Percentiles rank a stretch among this genome's conserved stretches.
phyloP scores from a whole-genome alignment of 2,329 filamentous ascomycete species.

The Alternaria solani region DNA sequence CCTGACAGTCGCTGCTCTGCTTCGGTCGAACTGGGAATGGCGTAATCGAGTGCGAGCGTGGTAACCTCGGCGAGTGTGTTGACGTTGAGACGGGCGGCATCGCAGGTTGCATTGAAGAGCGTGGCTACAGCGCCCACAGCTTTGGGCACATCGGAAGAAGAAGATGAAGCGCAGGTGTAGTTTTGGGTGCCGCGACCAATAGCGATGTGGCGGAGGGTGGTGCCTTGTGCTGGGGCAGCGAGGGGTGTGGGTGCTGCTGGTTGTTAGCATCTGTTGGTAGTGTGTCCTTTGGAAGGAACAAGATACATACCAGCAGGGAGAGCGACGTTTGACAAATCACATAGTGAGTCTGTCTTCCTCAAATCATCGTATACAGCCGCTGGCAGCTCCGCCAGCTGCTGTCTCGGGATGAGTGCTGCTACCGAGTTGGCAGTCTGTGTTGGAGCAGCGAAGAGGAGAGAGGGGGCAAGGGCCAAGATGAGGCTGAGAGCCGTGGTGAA shows the following conservation, averaged over 20 bases:
- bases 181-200: constrained; percentile 91
- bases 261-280: constrained; percentile 26
- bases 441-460: constrained; percentile 45
- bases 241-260: constrained; percentile 64
- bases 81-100: constrained; percentile 66
- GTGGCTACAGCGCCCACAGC: constrained; percentile 78
- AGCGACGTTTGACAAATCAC: constrained; percentile 39
- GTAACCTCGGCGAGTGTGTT: constrained; percentile 72
- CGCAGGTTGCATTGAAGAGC: constrained; percentile 87
- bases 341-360: constrained; percentile 33
- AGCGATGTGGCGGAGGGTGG: constrained; percentile 77
- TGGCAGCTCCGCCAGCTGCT: constrained; percentile 27
- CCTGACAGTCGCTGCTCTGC: constrained; percentile 72
- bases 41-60: constrained; percentile 72
- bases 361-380: constrained; percentile 27
- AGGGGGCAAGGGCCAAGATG: constrained; percentile 46
- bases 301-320: constrained; percentile 44
- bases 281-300: background rate
- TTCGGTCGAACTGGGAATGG: constrained; percentile 56
- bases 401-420: constrained; percentile 28
- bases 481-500: constrained; percentile 44
- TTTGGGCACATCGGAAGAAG: constrained; percentile 68
- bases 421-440: constrained; percentile 34
- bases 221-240: constrained; percentile 66
- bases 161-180: constrained; percentile 77